Conservation (phyloP, 2,329 filamentous ascomycete species). For the Fusarium anthophilum region DNA sequence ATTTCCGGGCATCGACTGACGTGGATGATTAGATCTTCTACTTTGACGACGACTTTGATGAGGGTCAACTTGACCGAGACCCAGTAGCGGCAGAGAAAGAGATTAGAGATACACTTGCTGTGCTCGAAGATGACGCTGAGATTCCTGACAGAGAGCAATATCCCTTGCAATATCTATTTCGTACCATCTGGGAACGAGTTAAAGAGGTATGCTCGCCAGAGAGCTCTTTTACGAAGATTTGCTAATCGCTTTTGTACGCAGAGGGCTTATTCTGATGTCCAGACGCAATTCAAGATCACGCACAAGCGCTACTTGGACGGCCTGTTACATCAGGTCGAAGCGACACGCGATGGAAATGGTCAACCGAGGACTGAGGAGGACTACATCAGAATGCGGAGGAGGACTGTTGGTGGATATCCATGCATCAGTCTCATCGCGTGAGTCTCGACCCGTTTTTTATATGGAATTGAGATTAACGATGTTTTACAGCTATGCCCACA, state of each 20-base stretch:
- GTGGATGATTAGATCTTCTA: background rate
- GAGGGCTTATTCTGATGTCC: background rate
- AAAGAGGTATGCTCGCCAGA: background rate
- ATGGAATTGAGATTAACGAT: background rate
- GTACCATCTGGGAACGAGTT: background rate
- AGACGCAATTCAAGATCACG: background rate
- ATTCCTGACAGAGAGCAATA: background rate
- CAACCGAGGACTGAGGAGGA: background rate
- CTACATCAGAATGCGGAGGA: background rate
- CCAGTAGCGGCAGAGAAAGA: background rate
- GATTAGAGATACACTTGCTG: background rate
- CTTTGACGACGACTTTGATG: background rate
- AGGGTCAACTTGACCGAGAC: background rate
- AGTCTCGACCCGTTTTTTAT: rapidly evolving
- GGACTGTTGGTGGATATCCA: background rate
- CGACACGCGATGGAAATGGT: background rate
- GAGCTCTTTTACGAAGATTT: rapidly evolving
- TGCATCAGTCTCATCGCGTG: background rate
- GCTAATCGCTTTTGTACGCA: background rate
- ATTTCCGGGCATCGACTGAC: rapidly evolving
- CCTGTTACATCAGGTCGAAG: background rate
- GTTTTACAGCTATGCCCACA: background rate
- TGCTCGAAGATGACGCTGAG: background rate
- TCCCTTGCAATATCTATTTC: background rate
- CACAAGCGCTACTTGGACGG: background rate